Conservation (phyloP, 129 eudicot species). For the Smallanthus sonchifolius region DNA sequence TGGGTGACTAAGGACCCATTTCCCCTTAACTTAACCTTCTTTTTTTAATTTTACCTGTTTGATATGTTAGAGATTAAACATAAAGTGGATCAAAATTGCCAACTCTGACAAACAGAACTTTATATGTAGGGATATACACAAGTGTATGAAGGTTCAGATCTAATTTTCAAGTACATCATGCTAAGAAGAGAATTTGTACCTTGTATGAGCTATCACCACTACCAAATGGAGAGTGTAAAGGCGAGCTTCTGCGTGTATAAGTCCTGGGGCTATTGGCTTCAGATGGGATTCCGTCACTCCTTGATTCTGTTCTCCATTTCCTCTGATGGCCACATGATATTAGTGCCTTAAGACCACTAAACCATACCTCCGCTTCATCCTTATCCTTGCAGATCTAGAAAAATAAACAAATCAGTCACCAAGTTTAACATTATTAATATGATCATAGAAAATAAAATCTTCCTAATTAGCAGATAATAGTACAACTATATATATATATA, state of each 20-base stretch:
- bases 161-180: not conserved
- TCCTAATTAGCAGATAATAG: not conserved
- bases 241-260: slow-evolving; percentile 86
- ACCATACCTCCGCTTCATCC: slow-evolving; percentile 99
- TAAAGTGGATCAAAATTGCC: not conserved
- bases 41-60: not conserved
- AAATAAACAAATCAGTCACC: not conserved
- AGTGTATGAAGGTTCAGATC: not conserved
- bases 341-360: slow-evolving; percentile 95
- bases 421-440: slow-evolving; percentile 1
- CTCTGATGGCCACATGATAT: slow-evolving; percentile 82
- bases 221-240: slow-evolving; percentile 79
- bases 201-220: slow-evolving; percentile 74
- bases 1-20: not conserved
- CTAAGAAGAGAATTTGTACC: slow-evolving; percentile 40
- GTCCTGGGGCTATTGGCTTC: slow-evolving; percentile 94
- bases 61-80: not conserved
- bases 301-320: slow-evolving; percentile 92
- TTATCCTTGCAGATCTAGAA: slow-evolving; percentile 92
- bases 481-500: not conserved
- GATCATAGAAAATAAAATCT: slow-evolving; percentile 2
- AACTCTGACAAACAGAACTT: not conserved
- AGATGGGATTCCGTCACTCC: slow-evolving; percentile 92
- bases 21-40: not conserved
- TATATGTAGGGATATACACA: not conserved